phyloP scores from a whole-genome alignment of 345 rosid genomes.

The Angophora floribunda region DNA sequence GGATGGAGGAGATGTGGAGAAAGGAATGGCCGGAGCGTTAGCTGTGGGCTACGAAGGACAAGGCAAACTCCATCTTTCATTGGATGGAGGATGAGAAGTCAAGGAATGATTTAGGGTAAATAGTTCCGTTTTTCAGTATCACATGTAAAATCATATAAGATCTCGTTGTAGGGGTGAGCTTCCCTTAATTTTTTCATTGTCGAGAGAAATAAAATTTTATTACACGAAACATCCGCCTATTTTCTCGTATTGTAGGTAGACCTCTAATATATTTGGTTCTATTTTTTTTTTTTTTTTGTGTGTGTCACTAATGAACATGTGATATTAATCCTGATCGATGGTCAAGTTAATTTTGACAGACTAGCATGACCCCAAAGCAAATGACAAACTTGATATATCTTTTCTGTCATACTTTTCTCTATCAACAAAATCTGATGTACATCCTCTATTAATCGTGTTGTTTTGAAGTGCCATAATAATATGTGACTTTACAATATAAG shows the following conservation, averaged over 20 bases:
- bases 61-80: not conserved
- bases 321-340: not conserved
- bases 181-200: not conserved
- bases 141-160: accelerated
- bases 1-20: no score
- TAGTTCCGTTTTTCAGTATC: not conserved
- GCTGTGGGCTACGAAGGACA: no score
- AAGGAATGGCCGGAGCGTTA: no score
- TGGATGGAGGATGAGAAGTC: not conserved
- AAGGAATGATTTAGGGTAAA: not conserved
- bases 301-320: not conserved
- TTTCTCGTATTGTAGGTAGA: not conserved
- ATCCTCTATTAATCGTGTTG: not conserved
- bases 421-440: not conserved
- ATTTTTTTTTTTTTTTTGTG: no score
- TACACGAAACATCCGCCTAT: not conserved
- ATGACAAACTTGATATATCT: not conserved
- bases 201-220: not conserved
- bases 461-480: not conserved
- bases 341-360: not conserved
- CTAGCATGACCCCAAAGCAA: not conserved
- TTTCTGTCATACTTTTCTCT: not conserved
- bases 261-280: not conserved
- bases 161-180: not conserved
- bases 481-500: not conserved